Evolutionary conservation across 306 rosid species (phyloP).

Genomic region (Cyclanthera cordifolia): DNA sequence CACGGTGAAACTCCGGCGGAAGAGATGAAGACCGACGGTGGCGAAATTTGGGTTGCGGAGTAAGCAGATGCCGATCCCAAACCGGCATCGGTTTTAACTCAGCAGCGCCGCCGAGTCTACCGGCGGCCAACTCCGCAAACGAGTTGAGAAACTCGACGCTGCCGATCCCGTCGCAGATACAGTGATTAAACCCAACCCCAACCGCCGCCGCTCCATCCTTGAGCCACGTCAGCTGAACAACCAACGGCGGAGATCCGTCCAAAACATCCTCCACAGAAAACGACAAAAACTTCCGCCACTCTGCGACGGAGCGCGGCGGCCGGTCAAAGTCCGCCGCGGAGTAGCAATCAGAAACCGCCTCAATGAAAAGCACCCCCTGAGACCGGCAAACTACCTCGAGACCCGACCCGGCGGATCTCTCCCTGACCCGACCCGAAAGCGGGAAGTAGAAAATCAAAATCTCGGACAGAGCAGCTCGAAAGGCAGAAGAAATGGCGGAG

Average conservation of each 20-base stretch:
- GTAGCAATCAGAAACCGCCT: constrained; percentile 40
- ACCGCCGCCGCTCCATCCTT: constrained; percentile 59
- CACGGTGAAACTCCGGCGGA: constrained; percentile 39
- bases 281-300: constrained; percentile 56
- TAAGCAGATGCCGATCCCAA: constrained; percentile 70
- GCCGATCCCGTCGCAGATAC: constrained; percentile 69
- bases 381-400: constrained; percentile 55
- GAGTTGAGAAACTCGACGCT: constrained; percentile 61
- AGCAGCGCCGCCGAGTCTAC: constrained; percentile 10
- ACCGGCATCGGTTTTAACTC: constrained; percentile 27
- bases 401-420: constrained; percentile 24
- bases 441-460: constrained; percentile 65
- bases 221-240: constrained; percentile 73
- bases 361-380: constrained; percentile 66
- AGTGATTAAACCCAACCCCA: constrained; percentile 66
- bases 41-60: background rate
- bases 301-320: constrained; percentile 44
- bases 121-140: constrained; percentile 40
- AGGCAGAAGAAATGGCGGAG: constrained; percentile 17
- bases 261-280: constrained; percentile 54
- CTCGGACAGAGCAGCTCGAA: constrained; percentile 46
- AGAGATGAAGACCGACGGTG: background rate
- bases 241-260: constrained; percentile 55
- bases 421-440: constrained; percentile 50
- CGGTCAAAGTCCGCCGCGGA: constrained; percentile 29